Percentiles rank a stretch among this genome's conserved stretches.
Conservation (phyloP, 805 yeast species). For the Zygosaccharomyces kombuchaensis region DNA sequence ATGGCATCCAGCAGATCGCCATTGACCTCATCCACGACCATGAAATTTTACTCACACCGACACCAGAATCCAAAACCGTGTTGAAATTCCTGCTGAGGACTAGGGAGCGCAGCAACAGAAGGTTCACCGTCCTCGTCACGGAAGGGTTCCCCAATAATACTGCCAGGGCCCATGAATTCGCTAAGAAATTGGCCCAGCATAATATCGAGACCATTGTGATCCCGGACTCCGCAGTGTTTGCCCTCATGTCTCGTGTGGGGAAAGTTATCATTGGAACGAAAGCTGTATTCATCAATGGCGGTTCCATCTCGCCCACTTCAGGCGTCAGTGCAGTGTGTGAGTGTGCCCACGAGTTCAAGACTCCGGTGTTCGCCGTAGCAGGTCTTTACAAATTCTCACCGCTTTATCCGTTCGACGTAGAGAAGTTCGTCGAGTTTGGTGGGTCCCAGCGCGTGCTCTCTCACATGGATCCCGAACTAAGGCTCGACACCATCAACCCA, state of each 20-base stretch:
- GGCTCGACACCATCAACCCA: constrained; percentile 61
- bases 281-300: constrained; percentile 94
- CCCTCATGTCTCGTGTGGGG: constrained; percentile 96
- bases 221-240: constrained; percentile 89
- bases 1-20: constrained; percentile 85
- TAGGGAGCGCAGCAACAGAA: constrained; percentile 67
- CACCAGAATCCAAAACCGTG: constrained; percentile 88
- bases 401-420: constrained; percentile 82
- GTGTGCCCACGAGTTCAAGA: constrained; percentile 89
- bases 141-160: constrained; percentile 90
- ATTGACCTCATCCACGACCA: constrained; percentile 93
- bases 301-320: constrained; percentile 78
- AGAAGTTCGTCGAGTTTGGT: constrained; percentile 82
- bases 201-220: constrained; percentile 86
- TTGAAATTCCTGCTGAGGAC: constrained; percentile 82
- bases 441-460: constrained; percentile 50
- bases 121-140: constrained; percentile 85
- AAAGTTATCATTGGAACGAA: constrained; percentile 91
- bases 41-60: constrained; percentile 79
- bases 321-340: constrained; percentile 94
- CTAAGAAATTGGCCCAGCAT: constrained; percentile 71
- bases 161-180: constrained; percentile 71
- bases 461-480: constrained; percentile 61
- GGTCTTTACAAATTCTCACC: constrained; percentile 93
- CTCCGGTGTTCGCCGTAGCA: constrained; percentile 95